A percentile compares a stretch with the other conserved stretches of the same genome.
phyloP scores from a whole-genome alignment of 2,329 filamentous ascomycete genomes.

The Pestalotiopsis sp. region DNA sequence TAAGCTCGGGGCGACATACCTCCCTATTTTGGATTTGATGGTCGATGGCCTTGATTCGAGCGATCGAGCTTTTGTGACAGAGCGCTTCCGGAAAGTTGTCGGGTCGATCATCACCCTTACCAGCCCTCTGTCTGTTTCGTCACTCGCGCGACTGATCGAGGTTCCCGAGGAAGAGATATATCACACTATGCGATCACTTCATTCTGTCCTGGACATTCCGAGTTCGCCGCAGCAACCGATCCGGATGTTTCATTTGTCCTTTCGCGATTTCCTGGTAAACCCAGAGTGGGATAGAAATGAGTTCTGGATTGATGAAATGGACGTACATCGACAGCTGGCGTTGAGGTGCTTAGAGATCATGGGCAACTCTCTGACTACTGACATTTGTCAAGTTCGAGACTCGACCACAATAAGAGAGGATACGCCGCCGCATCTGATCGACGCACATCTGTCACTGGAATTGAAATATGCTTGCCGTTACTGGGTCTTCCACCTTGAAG shows the following conservation, averaged over 20 bases:
- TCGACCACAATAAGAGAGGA: no score
- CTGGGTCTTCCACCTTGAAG: constrained; percentile 37
- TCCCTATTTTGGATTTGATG: neutral
- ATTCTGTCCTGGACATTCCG: constrained; percentile 4
- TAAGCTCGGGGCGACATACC: neutral
- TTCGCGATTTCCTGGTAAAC: constrained; percentile 10
- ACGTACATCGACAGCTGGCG: neutral
- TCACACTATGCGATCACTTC: neutral
- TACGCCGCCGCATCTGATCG: constrained; percentile 22
- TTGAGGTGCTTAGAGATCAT: neutral
- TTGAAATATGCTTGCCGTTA: constrained; percentile 43
- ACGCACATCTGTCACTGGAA: constrained; percentile 26
- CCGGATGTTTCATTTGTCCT: constrained; percentile 6
- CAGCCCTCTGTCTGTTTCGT: neutral
- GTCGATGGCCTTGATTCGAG: neutral
- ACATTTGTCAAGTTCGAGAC: constrained; percentile 26
- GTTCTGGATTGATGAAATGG: constrained; percentile 10
- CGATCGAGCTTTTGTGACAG: neutral
- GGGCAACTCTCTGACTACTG: constrained; percentile 31
- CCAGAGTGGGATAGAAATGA: neutral
- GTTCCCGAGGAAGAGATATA: neutral
- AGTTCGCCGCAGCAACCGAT: neutral
- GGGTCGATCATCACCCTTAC: neutral
- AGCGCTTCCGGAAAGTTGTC: neutral
- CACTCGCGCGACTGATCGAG: neutral